A percentile compares a stretch with the other conserved stretches of the same genome.
These are phyloP conservation scores for Alisma plantagoaquatica DNA, from an alignment of 106 monocot species.

Conservation along the genomic window DNA sequence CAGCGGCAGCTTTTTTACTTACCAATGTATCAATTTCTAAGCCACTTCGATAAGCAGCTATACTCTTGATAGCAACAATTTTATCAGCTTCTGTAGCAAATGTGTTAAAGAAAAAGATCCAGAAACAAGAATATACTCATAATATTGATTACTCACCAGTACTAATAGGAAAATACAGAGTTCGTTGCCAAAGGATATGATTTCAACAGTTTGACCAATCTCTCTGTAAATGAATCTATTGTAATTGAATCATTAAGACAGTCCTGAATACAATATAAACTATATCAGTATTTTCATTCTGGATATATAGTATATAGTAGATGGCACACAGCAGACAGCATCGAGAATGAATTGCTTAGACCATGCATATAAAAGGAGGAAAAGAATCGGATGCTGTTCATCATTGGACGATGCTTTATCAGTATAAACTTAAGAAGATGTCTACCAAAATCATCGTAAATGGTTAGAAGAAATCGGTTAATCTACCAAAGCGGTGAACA, in stretches of 20 bases:
- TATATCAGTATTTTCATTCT: too few species aligned
- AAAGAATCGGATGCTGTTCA: too few species aligned
- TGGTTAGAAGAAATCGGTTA: too few species aligned
- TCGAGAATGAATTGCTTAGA: neutral
- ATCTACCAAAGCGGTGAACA: too few species aligned
- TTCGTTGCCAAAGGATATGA: conserved; percentile 97
- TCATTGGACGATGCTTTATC: too few species aligned
- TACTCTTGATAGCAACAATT: conserved; percentile 87
- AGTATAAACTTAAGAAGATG: too few species aligned
- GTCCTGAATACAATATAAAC: conserved; percentile 66
- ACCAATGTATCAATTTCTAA: conserved; percentile 69
- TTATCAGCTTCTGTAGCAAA: conserved; percentile 42
- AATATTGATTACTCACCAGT: too few species aligned
- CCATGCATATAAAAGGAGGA: neutral
- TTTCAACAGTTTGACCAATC: conserved; percentile 41
- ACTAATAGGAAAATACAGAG: too few species aligned
- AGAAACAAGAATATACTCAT: too few species aligned
- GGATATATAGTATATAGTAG: too few species aligned
- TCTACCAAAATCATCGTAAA: too few species aligned
- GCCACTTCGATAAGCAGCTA: conserved; percentile 96
- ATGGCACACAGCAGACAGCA: too few species aligned
- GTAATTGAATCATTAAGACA: conserved; percentile 27
- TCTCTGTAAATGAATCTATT: conserved; percentile 68
- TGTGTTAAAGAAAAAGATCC: conserved; percentile 48
- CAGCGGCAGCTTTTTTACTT: conserved; percentile 59